Base-by-base conservation (phyloP, 1,284 basidiomycete species). In the Papiliotrema laurentii region DNA sequence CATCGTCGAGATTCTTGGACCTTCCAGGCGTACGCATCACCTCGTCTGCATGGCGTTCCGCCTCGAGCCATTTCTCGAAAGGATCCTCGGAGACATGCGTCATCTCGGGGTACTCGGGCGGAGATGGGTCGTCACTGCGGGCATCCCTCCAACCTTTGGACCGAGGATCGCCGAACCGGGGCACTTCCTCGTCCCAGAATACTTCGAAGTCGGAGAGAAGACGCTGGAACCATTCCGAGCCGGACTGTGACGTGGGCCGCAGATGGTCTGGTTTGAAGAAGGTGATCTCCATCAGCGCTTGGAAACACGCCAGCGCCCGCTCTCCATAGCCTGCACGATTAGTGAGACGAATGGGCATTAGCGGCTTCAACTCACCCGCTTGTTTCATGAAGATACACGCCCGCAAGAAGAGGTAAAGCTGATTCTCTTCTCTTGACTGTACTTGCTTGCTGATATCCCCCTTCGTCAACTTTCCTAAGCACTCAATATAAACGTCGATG, bases 351-450 rank as follows among this genome's bases (percentile, higher is more conserved):
- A n/a, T n/a, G n/a, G n/a, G n/a, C n/a, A n/a, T n/a, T n/a, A n/a
- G n/a, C n/a, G n/a, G n/a, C n/a, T n/a, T n/a, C 19, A 30, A 69
- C 82, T 57, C 54, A 89, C 89, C 90, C 63, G 90, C 84, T 67
- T 84, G 81, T 54, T 81, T 80, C 19, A 91, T 77, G 45, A 81
- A 82, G 9, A 85, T 44, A 24, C 67, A 67, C 1, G 60, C 67
- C 26, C 73, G 50, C 11, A 72, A 50, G 22, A 73, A 44, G 2
- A 75, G 59, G 41, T 73, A 72, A 3, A 75, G 57, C 42, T 61
- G 56, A 51, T 72, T 63, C 54, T 73, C 67, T 49, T 74, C 71
- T 13, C 50, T 52, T 1, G 58, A 56, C 34, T 57, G 55, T 47
- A n/a, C n/a, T n/a, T 5, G n/a, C 35, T 45, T 27, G 46, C 26